Evolutionary conservation across 495 filamentous ascomycete species (phyloP).

Genomic region (Podospora fimiseda): DNA sequence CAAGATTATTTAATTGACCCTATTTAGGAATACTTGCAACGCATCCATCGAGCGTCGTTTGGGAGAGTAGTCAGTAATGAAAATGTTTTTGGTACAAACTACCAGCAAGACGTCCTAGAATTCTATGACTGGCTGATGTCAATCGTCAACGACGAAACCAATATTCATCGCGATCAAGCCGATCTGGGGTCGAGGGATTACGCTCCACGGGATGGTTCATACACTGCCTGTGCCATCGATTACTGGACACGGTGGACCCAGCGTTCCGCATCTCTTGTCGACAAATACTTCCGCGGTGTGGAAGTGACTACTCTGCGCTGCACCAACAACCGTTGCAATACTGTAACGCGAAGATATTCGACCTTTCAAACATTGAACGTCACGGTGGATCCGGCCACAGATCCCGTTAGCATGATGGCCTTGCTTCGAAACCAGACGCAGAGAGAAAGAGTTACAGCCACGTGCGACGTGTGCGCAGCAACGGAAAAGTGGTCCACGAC

Average conservation of each 20-base stretch:
- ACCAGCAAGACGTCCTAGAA: conserved; percentile 42
- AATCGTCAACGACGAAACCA: conserved; percentile 38
- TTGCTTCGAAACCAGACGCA: too few species aligned
- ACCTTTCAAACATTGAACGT: conserved; percentile 17
- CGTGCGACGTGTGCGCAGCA: too few species aligned
- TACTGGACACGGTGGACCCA: conserved; percentile 25
- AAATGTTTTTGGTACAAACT: conserved; percentile 28
- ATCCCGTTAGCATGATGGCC: too few species aligned
- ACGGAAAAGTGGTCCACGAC: too few species aligned
- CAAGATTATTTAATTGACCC: conserved; percentile 23
- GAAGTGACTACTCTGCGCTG: conserved; percentile 26
- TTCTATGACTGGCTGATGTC: conserved; percentile 35
- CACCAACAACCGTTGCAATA: conserved; percentile 17
- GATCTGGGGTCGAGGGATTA: conserved; percentile 11
- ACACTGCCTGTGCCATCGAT: conserved; percentile 20
- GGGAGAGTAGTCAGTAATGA: conserved; percentile 4
- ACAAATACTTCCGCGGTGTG: conserved; percentile 34
- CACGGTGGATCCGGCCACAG: too few species aligned
- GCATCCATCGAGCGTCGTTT: conserved; percentile 22
- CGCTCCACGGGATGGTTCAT: conserved; percentile 15
- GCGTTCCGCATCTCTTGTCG: conserved; percentile 24
- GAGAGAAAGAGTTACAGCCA: too few species aligned
- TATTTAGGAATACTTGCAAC: conserved; percentile 32
- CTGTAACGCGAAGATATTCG: conserved; percentile 20
- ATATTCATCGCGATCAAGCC: conserved; percentile 23